Base-by-base conservation (phyloP, 805 yeast genomes). In the Saccharomyces mikatae region DNA sequence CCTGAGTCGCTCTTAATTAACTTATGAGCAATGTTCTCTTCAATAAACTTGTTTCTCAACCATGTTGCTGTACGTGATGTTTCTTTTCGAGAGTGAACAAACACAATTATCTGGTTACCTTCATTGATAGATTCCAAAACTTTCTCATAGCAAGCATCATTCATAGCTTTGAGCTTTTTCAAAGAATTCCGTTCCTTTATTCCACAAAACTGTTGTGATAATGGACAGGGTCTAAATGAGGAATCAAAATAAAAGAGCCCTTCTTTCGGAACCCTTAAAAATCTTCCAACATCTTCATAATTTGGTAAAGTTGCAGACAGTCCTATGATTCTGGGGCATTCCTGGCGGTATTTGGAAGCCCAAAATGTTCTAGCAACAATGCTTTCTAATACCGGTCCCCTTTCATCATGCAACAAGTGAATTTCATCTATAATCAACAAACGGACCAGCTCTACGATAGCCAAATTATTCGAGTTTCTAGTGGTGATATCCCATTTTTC, bases 401-500 rank as follows among this genome's bases (percentile, higher is more conserved):
- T 83, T 61, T 84, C 89, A 66, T 92, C 98, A 67, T 92, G 97
- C 58, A 92, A 74, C 51, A 92, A 75, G 75, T 92, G 99, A 55
- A 92, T 86, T 69, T 92, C 99, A 74, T 92, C 99, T 51, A 94
- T 82, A 28, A 92, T 86, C 9, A 92, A 70, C 24, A 92, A 75
- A 46, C 80, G 77, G 1, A 89, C 94, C 0, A 82, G 71, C 36
- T 79, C 76, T 0, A 84, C 79, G 61, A 83, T 85, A 26, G 86
- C 80, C 1, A 81, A 74, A 56, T 87, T 92, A 22, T 82, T 76
- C 47, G 78, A 77, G 63, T 92, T 92, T 72, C 99, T 79, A 0
- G 97, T 91, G 14, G 91, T 84, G 22, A 94, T 88, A 72, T 94
- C 98, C 98, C 98, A 92, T 65, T 91, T 92, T 66, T 94, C 99